phyloP scores from a whole-genome alignment of 495 filamentous ascomycete species.

The Aspergillus sparsus region DNA sequence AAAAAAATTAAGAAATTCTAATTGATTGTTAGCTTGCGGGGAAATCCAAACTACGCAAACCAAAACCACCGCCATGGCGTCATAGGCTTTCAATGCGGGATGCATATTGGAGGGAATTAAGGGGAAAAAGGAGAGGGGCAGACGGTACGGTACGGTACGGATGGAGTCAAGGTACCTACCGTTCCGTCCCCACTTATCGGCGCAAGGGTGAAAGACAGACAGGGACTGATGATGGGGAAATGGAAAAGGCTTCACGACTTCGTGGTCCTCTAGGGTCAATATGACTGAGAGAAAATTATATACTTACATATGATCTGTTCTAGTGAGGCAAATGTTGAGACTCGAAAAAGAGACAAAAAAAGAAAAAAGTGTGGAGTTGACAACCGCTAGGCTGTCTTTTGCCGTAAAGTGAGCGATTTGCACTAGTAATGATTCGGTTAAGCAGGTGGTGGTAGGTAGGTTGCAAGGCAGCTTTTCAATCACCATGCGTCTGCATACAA shows the following conservation, averaged over 20 bases:
- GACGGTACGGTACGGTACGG: slow-evolving; percentile 17
- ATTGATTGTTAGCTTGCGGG: slow-evolving; percentile 24
- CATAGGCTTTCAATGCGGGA: slow-evolving; percentile 17
- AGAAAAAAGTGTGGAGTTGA: neutral
- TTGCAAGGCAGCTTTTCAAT: slow-evolving; percentile 9
- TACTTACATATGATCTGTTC: slow-evolving; percentile 7
- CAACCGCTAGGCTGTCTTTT: neutral
- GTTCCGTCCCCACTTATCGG: slow-evolving; percentile 3
- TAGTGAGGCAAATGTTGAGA: neutral
- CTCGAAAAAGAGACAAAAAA: neutral
- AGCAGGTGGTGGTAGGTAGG: slow-evolving; percentile 10
- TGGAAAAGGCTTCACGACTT: too few species aligned
- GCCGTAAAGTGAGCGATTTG: slow-evolving; percentile 2
- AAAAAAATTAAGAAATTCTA: slow-evolving; percentile 8
- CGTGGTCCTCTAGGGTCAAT: neutral
- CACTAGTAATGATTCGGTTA: slow-evolving; percentile 2
- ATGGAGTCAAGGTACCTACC: neutral
- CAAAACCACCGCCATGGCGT: slow-evolving; percentile 23
- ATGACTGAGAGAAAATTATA: neutral
- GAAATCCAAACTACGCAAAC: slow-evolving; percentile 18
- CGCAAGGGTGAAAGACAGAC: neutral
- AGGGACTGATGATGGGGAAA: too few species aligned
- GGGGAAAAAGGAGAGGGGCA: slow-evolving; percentile 4
- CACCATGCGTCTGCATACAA: slow-evolving; percentile 1
- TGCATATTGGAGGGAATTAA: neutral